Conservation (phyloP, 805 yeast species). For the Saccharomyces paradoxus region DNA sequence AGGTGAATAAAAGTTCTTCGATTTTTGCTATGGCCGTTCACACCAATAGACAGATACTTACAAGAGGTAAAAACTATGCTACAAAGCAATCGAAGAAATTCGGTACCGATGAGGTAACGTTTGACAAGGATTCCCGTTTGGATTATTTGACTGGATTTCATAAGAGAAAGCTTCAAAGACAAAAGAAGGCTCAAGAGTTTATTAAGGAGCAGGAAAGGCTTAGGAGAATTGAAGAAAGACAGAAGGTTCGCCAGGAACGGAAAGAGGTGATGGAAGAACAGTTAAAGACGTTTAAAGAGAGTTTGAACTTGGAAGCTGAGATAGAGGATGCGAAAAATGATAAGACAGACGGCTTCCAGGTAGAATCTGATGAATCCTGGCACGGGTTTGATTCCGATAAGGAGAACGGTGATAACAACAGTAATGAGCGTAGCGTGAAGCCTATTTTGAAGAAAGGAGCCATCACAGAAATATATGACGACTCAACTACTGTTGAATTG, state of each 20-base stretch:
- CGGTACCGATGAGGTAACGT: slow-evolving; percentile 76
- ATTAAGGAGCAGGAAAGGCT: slow-evolving; percentile 70
- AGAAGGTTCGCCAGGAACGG: slow-evolving; percentile 52
- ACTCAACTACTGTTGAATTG: slow-evolving; percentile 39
- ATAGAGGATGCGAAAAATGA: slow-evolving; percentile 13
- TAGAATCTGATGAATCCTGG: slow-evolving; percentile 31
- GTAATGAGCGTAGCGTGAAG: slow-evolving; percentile 14
- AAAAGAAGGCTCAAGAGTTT: slow-evolving; percentile 73
- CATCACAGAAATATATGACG: slow-evolving; percentile 24
- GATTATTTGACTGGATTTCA: slow-evolving; percentile 93
- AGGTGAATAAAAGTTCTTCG: background rate
- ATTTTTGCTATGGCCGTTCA: slow-evolving; percentile 4
- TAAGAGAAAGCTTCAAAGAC: slow-evolving; percentile 81
- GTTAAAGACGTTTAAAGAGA: slow-evolving; percentile 28
- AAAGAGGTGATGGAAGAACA: slow-evolving; percentile 58
- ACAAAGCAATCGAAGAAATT: slow-evolving; percentile 56
- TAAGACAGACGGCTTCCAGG: slow-evolving; percentile 7
- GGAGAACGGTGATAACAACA: slow-evolving; percentile 15
- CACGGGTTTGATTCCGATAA: slow-evolving; percentile 31
- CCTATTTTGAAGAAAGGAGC: slow-evolving; percentile 28
- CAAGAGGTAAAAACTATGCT: slow-evolving; percentile 78
- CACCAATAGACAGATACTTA: slow-evolving; percentile 71
- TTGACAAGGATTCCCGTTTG: slow-evolving; percentile 68
- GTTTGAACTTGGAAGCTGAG: slow-evolving; percentile 23
- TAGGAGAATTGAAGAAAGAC: slow-evolving; percentile 68